Evolutionary conservation across 257 asterid species (phyloP), one percentile per base, ranked within the genome.

Genomic region (Solanum habrochaites): DNA sequence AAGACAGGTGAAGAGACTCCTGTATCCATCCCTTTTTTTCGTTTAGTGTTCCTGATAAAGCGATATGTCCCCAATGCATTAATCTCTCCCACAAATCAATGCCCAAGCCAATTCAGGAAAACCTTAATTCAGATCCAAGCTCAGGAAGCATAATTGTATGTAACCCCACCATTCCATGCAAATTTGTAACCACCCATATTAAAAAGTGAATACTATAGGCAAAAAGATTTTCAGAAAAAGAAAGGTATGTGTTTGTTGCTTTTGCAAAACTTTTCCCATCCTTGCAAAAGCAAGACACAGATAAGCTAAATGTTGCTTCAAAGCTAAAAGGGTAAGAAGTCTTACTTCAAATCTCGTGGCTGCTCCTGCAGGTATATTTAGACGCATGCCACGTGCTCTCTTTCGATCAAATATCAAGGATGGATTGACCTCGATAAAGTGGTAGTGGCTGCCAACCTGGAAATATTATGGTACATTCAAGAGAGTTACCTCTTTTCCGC

Each of bases 401-500:
- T 87, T 81, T 87, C 98, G 92, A 93, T 97, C 98, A 89, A 94
- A 97, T 86, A 90, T 90, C 94, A 97, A 86, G 86, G 87, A 91
- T 35, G 98, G 98, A 90, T 97, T 97, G 87, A 90, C 97, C 92
- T 97, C 99, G 70, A 94, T 93, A 89, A 97, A 95, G 94, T 94
- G 98, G 93, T 97, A 95, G 90, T 97, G 99, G 91, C 99, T 97
- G 72, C 99, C 99, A 90, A 97, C 97, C 98, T 97, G 92, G 74
- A 93, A 74, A 86, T 6, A 29, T 23, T 40, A 39, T 75, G 35
- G 35, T n/a, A 40, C 21, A 7, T 32, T 32, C 35, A 32, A 32
- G 35, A 32, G 35, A 32, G 35, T 75, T 75, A 75, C 35, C 83
- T 75, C 58, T 75, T n/a, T 75, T 75, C 60, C 13, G 1, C 83